Evolutionary conservation across 805 yeast genomes (phyloP).

Genomic region (Candida ficus): DNA sequence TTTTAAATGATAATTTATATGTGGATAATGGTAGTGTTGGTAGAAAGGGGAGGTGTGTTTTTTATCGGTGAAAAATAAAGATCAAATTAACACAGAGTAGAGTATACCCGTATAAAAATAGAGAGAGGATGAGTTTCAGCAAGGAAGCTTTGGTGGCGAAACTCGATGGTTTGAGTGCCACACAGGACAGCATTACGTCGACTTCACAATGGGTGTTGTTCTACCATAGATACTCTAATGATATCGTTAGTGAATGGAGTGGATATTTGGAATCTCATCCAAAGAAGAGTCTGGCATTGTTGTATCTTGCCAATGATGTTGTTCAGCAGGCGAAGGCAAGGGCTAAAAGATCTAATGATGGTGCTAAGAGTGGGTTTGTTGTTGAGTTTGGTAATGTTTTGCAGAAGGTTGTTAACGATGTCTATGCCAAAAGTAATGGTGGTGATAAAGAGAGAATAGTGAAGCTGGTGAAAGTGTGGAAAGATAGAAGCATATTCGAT

Average conservation of each 20-base stretch:
- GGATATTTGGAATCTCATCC: slow-evolving; percentile 29
- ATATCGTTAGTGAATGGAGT: slow-evolving; percentile 52
- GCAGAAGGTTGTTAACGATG: slow-evolving; percentile 34
- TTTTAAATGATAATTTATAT: no score
- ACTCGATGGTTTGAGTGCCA: slow-evolving; percentile 44
- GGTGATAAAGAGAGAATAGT: slow-evolving; percentile 32
- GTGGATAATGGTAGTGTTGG: no score
- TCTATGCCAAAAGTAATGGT: slow-evolving; percentile 16
- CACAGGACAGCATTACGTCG: slow-evolving; percentile 71
- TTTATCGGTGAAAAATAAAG: background rate
- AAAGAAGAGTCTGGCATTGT: slow-evolving; percentile 47
- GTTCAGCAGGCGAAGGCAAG: slow-evolving; percentile 70
- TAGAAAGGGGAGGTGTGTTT: background rate
- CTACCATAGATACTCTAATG: slow-evolving; percentile 53
- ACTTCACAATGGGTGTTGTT: slow-evolving; percentile 71
- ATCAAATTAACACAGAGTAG: no score
- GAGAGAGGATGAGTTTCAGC: slow-evolving; percentile 49
- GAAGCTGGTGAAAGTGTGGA: slow-evolving; percentile 54
- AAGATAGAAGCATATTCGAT: slow-evolving; percentile 43
- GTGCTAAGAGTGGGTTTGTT: slow-evolving; percentile 41
- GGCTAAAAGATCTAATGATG: background rate
- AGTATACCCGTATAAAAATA: background rate
- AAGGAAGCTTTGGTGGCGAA: slow-evolving; percentile 44
- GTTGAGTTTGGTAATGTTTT: slow-evolving; percentile 49
- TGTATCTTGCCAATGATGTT: slow-evolving; percentile 76